Percentiles rank a stretch among this genome's conserved stretches.
Evolutionary conservation across 2,329 filamentous ascomycete species (phyloP).

Genomic region (Escovopsis sp.): DNA sequence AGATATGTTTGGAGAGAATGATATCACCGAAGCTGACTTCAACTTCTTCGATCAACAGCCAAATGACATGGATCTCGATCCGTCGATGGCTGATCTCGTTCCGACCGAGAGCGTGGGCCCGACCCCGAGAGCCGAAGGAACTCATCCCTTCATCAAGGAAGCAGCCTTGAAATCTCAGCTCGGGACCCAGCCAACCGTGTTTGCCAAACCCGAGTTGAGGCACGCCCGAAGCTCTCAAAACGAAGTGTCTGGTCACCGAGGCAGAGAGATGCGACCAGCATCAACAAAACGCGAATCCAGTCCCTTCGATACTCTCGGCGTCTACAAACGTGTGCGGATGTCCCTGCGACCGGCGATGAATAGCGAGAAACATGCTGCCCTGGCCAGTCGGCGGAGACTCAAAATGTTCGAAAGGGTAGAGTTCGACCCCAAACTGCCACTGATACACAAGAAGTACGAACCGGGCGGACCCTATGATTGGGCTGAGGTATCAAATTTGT

Average conservation of each 20-base stretch:
- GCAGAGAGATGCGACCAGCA: slow-evolving; percentile 16
- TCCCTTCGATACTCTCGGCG: slow-evolving; percentile 42
- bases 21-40: slow-evolving; percentile 72
- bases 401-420: slow-evolving; percentile 40
- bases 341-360: slow-evolving; percentile 20
- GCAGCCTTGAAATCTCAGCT: slow-evolving; percentile 4
- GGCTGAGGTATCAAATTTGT: slow-evolving; percentile 17
- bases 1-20: slow-evolving; percentile 57
- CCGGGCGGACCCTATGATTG: slow-evolving; percentile 39
- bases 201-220: slow-evolving; percentile 44
- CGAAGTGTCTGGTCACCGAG: slow-evolving; percentile 23
- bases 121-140: slow-evolving; percentile 7
- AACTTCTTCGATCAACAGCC: slow-evolving; percentile 63
- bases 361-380: slow-evolving; percentile 9
- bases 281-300: slow-evolving; percentile 37
- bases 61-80: slow-evolving; percentile 24
- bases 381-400: slow-evolving; percentile 19
- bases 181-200: slow-evolving; percentile 23
- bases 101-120: slow-evolving; percentile 5
- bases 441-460: slow-evolving; percentile 45
- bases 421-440: slow-evolving; percentile 36
- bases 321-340: slow-evolving; percentile 42
- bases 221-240: slow-evolving; percentile 40
- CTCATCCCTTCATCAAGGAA: slow-evolving; percentile 5
- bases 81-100: slow-evolving; percentile 14